A percentile compares a stretch with the other conserved stretches of the same genome.
Conservation (phyloP, 2,329 filamentous ascomycete genomes). For the Colletotrichum navitas region DNA sequence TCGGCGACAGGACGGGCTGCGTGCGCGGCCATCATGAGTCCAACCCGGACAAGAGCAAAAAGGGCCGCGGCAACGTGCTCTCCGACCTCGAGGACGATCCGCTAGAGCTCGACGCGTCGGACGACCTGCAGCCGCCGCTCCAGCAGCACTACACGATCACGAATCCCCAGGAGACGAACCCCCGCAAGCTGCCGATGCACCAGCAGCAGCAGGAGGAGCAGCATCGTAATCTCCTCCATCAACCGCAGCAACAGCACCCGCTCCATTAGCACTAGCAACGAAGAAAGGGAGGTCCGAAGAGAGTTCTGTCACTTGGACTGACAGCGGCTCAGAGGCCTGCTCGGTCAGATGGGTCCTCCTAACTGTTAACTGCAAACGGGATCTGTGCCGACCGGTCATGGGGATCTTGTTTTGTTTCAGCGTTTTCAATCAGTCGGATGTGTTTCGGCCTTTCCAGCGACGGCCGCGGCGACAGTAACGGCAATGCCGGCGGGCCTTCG, state of each 20-base stretch:
- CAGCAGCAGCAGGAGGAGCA: not conserved
- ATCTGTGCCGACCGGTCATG: slow-evolving; percentile 16
- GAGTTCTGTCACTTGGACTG: not conserved
- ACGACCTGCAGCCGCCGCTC: slow-evolving; percentile 18
- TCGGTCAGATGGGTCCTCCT: not conserved
- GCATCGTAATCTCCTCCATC: not conserved
- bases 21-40: slow-evolving; percentile 37
- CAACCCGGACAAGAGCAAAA: slow-evolving; percentile 40
- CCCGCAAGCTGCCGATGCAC: not conserved
- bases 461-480: too few species aligned
- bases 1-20: slow-evolving; percentile 36
- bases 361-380: not conserved
- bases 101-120: slow-evolving; percentile 26
- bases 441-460: slow-evolving; percentile 8
- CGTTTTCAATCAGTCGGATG: slow-evolving; percentile 31
- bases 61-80: slow-evolving; percentile 39
- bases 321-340: not conserved
- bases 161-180: not conserved
- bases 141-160: slow-evolving; percentile 18
- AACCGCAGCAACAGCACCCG: not conserved
- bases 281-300: not conserved
- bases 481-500: not conserved
- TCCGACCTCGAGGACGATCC: slow-evolving; percentile 36
- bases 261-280: not conserved
- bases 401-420: not conserved